phyloP scores from a whole-genome alignment of 2,329 filamentous ascomycete species.

The Beauveria pseudobassiana region DNA sequence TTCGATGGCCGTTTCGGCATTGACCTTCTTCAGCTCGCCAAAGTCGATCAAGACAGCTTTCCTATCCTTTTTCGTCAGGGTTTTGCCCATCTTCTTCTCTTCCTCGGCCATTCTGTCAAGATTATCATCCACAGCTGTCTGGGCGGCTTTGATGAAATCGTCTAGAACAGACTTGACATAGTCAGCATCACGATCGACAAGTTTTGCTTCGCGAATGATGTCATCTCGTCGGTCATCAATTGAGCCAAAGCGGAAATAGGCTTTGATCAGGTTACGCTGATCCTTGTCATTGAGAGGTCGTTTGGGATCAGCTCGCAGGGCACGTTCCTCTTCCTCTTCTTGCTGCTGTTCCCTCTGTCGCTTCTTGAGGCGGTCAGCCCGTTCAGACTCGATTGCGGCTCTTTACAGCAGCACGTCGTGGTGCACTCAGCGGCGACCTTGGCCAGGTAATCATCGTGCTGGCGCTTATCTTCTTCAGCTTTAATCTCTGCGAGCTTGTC shows the following conservation, averaged over 20 bases:
- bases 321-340: slow-evolving; percentile 66
- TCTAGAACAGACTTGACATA: slow-evolving; percentile 69
- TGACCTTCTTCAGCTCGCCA: slow-evolving; percentile 86
- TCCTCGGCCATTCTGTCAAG: slow-evolving; percentile 68
- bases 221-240: slow-evolving; percentile 85
- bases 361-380: slow-evolving; percentile 61
- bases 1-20: slow-evolving; percentile 90
- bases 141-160: slow-evolving; percentile 58
- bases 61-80: slow-evolving; percentile 90
- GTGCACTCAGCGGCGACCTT: slow-evolving; percentile 77
- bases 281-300: slow-evolving; percentile 91
- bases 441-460: slow-evolving; percentile 74
- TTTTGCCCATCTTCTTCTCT: slow-evolving; percentile 74
- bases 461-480: slow-evolving; percentile 76
- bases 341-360: slow-evolving; percentile 57
- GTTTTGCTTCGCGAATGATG: slow-evolving; percentile 77
- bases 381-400: slow-evolving; percentile 52
- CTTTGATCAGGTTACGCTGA: slow-evolving; percentile 81
- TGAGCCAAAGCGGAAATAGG: slow-evolving; percentile 84
- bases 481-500: slow-evolving; percentile 87
- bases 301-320: slow-evolving; percentile 71
- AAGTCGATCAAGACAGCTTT: slow-evolving; percentile 96
- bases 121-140: slow-evolving; percentile 56
- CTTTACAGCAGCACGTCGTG: slow-evolving; percentile 62
- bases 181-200: slow-evolving; percentile 74